Evolutionary conservation across 1,284 basidiomycete species (phyloP).

Genomic region (Cerrena zonata): DNA sequence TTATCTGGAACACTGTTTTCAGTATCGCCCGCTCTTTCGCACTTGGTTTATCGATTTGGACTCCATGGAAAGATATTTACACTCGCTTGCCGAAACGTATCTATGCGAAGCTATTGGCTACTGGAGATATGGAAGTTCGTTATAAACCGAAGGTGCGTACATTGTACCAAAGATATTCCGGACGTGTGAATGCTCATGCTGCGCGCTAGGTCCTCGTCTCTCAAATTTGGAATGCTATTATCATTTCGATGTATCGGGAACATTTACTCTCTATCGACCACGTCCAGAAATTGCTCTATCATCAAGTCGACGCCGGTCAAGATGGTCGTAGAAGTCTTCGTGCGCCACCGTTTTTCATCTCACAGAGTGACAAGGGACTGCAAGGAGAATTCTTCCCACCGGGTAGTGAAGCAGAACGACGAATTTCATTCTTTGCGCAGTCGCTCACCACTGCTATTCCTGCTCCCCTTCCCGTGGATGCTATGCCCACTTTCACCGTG

Average conservation of each 20-base stretch:
- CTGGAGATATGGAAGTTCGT: constrained; percentile 88
- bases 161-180: no score
- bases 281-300: constrained; percentile 89
- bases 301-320: constrained; percentile 81
- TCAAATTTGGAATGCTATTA: constrained; percentile 96
- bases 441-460: constrained; percentile 87
- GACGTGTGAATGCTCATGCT: not conserved
- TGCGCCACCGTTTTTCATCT: constrained; percentile 92
- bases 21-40: constrained; percentile 86
- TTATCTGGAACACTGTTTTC: constrained; percentile 95
- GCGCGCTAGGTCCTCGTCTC: constrained; percentile 82
- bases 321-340: constrained; percentile 83
- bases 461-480: constrained; percentile 85
- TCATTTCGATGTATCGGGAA: constrained; percentile 99
- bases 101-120: constrained; percentile 88
- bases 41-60: constrained; percentile 91
- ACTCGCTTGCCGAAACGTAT: constrained; percentile 90
- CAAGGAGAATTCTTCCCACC: constrained; percentile 90
- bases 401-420: constrained; percentile 87
- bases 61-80: constrained; percentile 94
- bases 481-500: constrained; percentile 96
- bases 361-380: constrained; percentile 77
- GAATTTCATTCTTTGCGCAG: constrained; percentile 95
- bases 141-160: constrained; percentile 86
- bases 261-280: constrained; percentile 94